Percentiles rank a stretch among this genome's conserved stretches.
Evolutionary conservation across 495 filamentous ascomycete species (phyloP).

Genomic region (Neurospora sp.): DNA sequence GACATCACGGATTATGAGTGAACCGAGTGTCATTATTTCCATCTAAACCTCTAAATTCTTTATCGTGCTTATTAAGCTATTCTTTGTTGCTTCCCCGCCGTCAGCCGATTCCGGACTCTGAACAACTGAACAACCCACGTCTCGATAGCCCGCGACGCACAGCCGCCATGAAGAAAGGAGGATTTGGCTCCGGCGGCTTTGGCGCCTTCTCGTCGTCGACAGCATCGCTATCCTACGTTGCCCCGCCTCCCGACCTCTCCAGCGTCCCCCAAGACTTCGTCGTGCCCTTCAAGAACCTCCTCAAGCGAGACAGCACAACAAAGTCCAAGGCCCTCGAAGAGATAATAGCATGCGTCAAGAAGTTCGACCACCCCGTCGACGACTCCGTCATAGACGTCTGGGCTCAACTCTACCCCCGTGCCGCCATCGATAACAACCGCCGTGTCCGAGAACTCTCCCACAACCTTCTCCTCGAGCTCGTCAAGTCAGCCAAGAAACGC

Average conservation of each 20-base stretch:
- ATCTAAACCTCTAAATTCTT: not conserved
- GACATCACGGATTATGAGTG: not conserved
- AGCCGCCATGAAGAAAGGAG: conserved; percentile 1
- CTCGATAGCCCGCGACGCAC: not conserved
- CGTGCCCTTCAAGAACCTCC: conserved; percentile 82
- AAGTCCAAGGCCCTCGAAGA: conserved; percentile 91
- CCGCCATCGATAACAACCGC: conserved; percentile 79
- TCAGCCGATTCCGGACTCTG: not conserved
- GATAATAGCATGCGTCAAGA: conserved; percentile 48
- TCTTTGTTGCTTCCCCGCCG: not conserved
- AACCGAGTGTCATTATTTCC: not conserved
- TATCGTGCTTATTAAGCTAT: not conserved
- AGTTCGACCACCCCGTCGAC: not conserved
- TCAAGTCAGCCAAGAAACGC: conserved; percentile 62
- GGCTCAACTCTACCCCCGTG: conserved; percentile 76
- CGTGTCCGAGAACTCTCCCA: conserved; percentile 81
- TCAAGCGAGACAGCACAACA: conserved; percentile 87
- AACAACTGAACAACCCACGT: not conserved
- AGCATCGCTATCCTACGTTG: conserved; percentile 67
- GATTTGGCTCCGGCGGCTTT: conserved; percentile 28
- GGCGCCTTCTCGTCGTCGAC: conserved; percentile 32
- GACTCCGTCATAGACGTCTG: conserved; percentile 23
- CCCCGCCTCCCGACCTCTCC: conserved; percentile 75
- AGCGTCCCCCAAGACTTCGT: conserved; percentile 68
- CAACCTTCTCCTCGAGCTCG: conserved; percentile 59